These are phyloP conservation scores for Dipteronia sinensis DNA, from an alignment of 345 rosid species.

Conservation along the genomic window DNA sequence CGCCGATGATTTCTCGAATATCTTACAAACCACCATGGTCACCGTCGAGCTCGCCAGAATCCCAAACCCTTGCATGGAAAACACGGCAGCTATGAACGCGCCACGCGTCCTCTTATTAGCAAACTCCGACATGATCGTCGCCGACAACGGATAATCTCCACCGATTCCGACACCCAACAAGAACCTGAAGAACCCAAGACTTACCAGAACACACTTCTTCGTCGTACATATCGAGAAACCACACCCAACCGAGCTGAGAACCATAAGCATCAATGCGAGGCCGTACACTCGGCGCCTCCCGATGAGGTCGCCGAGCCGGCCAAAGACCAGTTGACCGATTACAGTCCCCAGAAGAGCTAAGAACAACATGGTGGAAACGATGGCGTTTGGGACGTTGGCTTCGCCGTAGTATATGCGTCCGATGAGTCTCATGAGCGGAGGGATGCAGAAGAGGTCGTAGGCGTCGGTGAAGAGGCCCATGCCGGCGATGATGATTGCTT, in stretches of 20 bases:
- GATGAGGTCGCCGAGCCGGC: slow-evolving; percentile 56
- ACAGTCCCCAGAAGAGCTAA: slow-evolving; percentile 61
- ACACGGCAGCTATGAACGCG: slow-evolving; percentile 66
- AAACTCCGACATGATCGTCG: slow-evolving; percentile 82
- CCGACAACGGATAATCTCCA: slow-evolving; percentile 79
- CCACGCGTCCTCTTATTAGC: slow-evolving; percentile 80
- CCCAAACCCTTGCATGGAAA: slow-evolving; percentile 80
- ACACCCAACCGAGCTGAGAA: slow-evolving; percentile 56
- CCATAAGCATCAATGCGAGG: slow-evolving; percentile 52
- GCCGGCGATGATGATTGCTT: slow-evolving; percentile 61
- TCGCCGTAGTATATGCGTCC: slow-evolving; percentile 44
- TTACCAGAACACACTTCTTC: slow-evolving; percentile 49
- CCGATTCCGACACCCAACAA: slow-evolving; percentile 73
- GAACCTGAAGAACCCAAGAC: slow-evolving; percentile 66
- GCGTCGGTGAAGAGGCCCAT: slow-evolving; percentile 73
- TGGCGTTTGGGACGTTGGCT: background rate
- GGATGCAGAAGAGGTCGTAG: slow-evolving; percentile 65
- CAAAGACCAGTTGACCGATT: slow-evolving; percentile 63
- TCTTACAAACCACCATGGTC: slow-evolving; percentile 46
- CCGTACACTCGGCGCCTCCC: slow-evolving; percentile 74
- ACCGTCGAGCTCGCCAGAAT: slow-evolving; percentile 57
- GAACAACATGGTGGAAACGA: slow-evolving; percentile 38
- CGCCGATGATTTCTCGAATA: slow-evolving; percentile 28
- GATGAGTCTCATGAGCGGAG: slow-evolving; percentile 44
- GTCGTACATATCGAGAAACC: slow-evolving; percentile 69